phyloP scores from a whole-genome alignment of 306 rosid genomes.

The Hippophae gyantsensis region DNA sequence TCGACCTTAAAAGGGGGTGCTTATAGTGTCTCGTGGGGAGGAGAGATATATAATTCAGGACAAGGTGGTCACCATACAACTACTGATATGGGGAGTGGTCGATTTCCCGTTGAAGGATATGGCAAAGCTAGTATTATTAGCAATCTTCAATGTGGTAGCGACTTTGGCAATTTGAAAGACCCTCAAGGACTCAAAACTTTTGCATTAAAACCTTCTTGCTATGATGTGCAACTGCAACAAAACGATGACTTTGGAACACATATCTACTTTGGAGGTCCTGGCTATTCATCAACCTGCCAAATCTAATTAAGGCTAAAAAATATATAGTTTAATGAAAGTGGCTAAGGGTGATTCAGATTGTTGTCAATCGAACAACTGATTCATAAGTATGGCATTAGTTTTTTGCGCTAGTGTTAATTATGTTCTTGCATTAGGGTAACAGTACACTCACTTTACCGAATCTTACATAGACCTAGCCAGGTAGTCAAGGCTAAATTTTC shows the following conservation, averaged over 20 bases:
- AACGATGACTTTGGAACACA: background rate
- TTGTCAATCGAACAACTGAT: too few species aligned
- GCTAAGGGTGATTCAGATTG: too few species aligned
- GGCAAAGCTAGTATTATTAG: slow-evolving; percentile 17
- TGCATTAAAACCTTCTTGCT: slow-evolving; percentile 19
- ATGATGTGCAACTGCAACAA: background rate
- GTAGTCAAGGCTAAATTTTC: too few species aligned
- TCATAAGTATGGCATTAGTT: too few species aligned
- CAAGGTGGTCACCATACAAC: slow-evolving; percentile 6
- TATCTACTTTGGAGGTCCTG: slow-evolving; percentile 20
- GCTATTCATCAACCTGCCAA: slow-evolving; percentile 12
- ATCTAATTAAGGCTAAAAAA: background rate
- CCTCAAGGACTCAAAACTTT: background rate
- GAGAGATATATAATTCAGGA: slow-evolving; percentile 11
- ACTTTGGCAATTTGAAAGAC: background rate
- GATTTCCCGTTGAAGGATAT: slow-evolving; percentile 14
- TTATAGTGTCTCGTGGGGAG: background rate
- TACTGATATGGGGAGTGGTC: slow-evolving; percentile 31
- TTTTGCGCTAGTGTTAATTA: too few species aligned
- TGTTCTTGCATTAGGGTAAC: too few species aligned
- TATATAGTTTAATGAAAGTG: too few species aligned
- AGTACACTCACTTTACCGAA: too few species aligned
- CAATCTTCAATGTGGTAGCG: slow-evolving; percentile 7
- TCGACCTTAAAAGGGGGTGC: background rate
- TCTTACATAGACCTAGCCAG: too few species aligned